Evolutionary conservation across 2,329 filamentous ascomycete species (phyloP).

Genomic region (Clarireedia paspali): DNA sequence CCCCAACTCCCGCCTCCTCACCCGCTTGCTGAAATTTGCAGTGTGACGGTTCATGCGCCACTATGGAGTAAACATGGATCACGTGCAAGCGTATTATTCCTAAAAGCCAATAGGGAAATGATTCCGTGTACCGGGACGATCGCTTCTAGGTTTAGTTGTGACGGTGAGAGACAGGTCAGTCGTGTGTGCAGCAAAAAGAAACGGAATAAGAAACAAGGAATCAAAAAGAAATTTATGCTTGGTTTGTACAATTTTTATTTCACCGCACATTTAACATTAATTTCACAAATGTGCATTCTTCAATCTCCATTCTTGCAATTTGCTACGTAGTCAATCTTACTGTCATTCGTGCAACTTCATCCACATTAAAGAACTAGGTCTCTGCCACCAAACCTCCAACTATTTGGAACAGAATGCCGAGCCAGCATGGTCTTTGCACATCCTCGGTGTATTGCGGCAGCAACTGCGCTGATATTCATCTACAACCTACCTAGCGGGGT

Average conservation of each 20-base stretch:
- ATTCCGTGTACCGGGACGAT: neutral
- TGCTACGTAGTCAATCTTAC: neutral
- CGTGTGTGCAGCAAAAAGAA: neutral
- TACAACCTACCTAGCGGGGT: constrained; percentile 8
- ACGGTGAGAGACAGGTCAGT: neutral
- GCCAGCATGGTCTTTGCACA: constrained; percentile 18
- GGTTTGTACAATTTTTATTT: neutral
- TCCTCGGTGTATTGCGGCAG: constrained; percentile 14
- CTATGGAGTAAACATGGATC: neutral
- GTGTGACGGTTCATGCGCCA: constrained; percentile 1
- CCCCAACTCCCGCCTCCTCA: too few species aligned
- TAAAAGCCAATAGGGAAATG: neutral
- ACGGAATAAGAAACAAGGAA: constrained; percentile 4
- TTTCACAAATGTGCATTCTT: neutral
- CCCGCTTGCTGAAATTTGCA: neutral
- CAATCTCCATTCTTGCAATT: neutral
- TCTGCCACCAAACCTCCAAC: constrained; percentile 1
- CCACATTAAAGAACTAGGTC: neutral
- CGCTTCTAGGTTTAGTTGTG: constrained; percentile 1
- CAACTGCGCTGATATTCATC: constrained; percentile 18
- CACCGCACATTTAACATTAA: constrained; percentile 8
- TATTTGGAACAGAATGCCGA: constrained; percentile 5
- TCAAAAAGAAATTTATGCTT: constrained; percentile 1
- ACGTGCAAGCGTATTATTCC: neutral
- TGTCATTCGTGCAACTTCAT: neutral